A percentile compares a stretch with the other conserved stretches of the same genome.
Conservation (phyloP, 1,284 basidiomycete genomes). For the Trichosporon sp. region DNA sequence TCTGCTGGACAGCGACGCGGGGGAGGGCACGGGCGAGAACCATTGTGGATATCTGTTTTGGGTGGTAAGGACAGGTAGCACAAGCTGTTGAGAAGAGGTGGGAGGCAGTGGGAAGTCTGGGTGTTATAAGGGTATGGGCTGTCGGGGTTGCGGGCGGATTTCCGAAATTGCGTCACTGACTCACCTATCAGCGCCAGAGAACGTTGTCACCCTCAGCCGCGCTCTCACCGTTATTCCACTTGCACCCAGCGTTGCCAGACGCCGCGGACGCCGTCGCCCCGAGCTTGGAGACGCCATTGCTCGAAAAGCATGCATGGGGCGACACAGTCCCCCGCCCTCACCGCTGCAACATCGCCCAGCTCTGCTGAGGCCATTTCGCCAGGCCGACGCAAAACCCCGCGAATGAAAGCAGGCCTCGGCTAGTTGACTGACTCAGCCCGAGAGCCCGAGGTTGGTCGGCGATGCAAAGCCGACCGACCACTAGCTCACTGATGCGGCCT, state of each 20-base stretch:
- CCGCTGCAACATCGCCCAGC: not conserved
- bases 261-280: not conserved
- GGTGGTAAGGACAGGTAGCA: not conserved
- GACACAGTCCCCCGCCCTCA: not conserved
- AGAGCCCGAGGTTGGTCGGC: conserved; percentile 1
- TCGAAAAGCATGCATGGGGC: not conserved
- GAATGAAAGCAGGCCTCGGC: not conserved
- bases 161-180: conserved; percentile 4
- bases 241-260: not conserved
- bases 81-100: not conserved
- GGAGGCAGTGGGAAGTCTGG: not conserved
- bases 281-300: not conserved
- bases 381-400: not conserved
- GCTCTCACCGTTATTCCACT: not conserved
- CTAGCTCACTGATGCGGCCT: not conserved
- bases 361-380: not conserved
- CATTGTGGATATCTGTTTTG: conserved; percentile 14
- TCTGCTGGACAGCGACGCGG: conserved; percentile 13
- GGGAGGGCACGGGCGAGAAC: conserved; percentile 18
- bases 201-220: not conserved
- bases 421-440: conserved; percentile 1
- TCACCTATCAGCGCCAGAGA: conserved; percentile 4
- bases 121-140: not conserved
- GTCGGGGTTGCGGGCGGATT: conserved; percentile 1
- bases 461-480: not conserved